A percentile compares a stretch with the other conserved stretches of the same genome.
Evolutionary conservation across 768 basidiomycete genomes (phyloP).

Genomic region (Clavaria fumosa): DNA sequence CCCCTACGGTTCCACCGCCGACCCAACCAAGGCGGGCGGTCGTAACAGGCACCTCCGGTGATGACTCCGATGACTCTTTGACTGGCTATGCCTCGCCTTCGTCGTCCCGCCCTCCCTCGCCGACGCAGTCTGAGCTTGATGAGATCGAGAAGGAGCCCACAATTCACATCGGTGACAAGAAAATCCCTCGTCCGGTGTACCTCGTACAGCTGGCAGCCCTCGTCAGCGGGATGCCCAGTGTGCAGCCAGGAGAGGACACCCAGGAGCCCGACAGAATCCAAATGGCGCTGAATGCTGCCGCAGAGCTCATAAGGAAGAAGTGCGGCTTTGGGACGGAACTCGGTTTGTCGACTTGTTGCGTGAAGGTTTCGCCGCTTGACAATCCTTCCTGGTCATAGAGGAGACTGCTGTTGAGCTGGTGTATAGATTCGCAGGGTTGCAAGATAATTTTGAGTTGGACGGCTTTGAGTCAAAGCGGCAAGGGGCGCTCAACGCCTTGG

Average conservation of each 20-base stretch:
- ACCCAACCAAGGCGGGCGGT: slow-evolving; percentile 9
- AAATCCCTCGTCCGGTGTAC: slow-evolving; percentile 74
- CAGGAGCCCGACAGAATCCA: slow-evolving; percentile 66
- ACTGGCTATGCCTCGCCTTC: slow-evolving; percentile 60
- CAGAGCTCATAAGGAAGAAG: slow-evolving; percentile 75
- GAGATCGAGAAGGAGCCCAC: slow-evolving; percentile 82
- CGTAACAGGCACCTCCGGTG: slow-evolving; percentile 18
- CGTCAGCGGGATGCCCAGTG: slow-evolving; percentile 43
- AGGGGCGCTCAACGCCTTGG: slow-evolving; percentile 60
- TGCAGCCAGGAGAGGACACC: slow-evolving; percentile 36
- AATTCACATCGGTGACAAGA: slow-evolving; percentile 51
- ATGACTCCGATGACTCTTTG: slow-evolving; percentile 78
- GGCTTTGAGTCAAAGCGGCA: slow-evolving; percentile 67
- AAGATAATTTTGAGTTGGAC: slow-evolving; percentile 75
- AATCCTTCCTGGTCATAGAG: slow-evolving; percentile 28
- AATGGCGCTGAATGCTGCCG: slow-evolving; percentile 65
- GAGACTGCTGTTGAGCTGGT: slow-evolving; percentile 82
- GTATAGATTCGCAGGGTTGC: slow-evolving; percentile 54
- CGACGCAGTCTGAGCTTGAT: slow-evolving; percentile 63
- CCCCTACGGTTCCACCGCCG: not conserved
- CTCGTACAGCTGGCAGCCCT: slow-evolving; percentile 70
- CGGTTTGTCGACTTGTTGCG: slow-evolving; percentile 30
- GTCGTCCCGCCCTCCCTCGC: slow-evolving; percentile 62
- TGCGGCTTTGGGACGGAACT: slow-evolving; percentile 76
- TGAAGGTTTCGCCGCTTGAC: not conserved